Base-by-base conservation (phyloP, 1,139 yeast genomes). In the Geotrichum australiense region DNA sequence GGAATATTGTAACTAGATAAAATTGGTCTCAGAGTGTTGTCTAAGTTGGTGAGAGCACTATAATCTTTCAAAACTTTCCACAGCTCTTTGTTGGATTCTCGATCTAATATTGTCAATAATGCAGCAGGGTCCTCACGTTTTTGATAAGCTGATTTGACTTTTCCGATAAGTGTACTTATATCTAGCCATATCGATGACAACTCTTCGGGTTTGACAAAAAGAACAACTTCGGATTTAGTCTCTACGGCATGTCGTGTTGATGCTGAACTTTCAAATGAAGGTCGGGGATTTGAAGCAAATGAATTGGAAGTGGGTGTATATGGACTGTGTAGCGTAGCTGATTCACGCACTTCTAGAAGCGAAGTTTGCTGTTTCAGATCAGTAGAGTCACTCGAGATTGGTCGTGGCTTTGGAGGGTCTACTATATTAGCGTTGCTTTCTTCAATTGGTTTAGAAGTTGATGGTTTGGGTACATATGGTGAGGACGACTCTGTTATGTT, bases 21-120 rank as follows among this genome's bases (percentile, higher is more conserved):
- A 6, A 42, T 67, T 4, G 76, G 71, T 42, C 83, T 64, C 10
- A 82, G 63, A 39, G 71, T 73, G 21, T 64, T 61, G 58, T 83
- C 89, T 44, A 85, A 68, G n/a, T 69, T 68, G 5, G 63, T 50
- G 22, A 85, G 60, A 51, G 80, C 80, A 1, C 70, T 63, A 44
- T 73, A 69, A 3, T 78, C 66, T 54, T 86, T 85, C 20, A 78
- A 64, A 41, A 82, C 72, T 50, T 78, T 70, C 83, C 93, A 85
- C 70, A 82, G 72, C 54, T 78, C 85, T 52, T 78, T 78, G 22
- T 65, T 68, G 1, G 80, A 64, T 7, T 66, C 74, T 24, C 76
- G 66, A 53, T 83, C 91, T 26, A 70, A 65, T 5, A 80, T 72
- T 1, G 80, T 71, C 37, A 85, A 66, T 1, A 83, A 68, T n/a